Evolutionary conservation across 108 stramenopile species (phyloP), one percentile per base, ranked within the genome.

Genomic region (Pseudonitzschia multistriata): DNA sequence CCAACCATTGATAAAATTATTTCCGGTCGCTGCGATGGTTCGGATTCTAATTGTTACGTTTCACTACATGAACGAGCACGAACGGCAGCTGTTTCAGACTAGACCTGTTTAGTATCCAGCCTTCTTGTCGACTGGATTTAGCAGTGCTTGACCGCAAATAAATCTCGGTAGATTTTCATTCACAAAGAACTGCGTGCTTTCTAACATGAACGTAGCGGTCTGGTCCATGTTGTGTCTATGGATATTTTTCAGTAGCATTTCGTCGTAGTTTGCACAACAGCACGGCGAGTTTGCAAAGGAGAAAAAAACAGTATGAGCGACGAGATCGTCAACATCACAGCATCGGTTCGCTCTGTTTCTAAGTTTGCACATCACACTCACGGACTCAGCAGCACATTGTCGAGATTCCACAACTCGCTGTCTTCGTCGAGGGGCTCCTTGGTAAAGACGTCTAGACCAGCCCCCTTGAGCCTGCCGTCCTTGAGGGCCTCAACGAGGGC

Each of bases 381-480:
- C 37, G 96, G 93, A 50, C 79, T 83, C 14, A 96, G 33, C 7
- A 97, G 68, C 0, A 96, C 88, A 76, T 93, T 93, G 47, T 88
- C 85, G 70, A 96, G 50, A 31, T 72, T 70, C 96, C 96, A 97
- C 24, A 97, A 68, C 15, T 56, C 68, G 54, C 86, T 90, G 0
- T 79, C 70, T 45, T 73, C 61, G 14, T 94, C 93, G 10, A 97
- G 77, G 1, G 96, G 96, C 59, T 97, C 96, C 13, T 76, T 67
- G 10, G 81, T 76, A 71, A 88, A 85, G 10, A 97, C 96, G 73
- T 97, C 96, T 55, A 97, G 63, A 6, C 86, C 96, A 0, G 94
- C 94, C 15, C 93, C 94, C 49, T 87, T 85, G 6, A 94, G 69
- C 22, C 60, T 74, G 6, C 88, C 83, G 61, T 73, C 79, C 49